A percentile compares a stretch with the other conserved stretches of the same genome.
These are phyloP conservation scores for Cadophora sp. DNA, from an alignment of 2,329 filamentous ascomycete genomes.

Conservation along the genomic window DNA sequence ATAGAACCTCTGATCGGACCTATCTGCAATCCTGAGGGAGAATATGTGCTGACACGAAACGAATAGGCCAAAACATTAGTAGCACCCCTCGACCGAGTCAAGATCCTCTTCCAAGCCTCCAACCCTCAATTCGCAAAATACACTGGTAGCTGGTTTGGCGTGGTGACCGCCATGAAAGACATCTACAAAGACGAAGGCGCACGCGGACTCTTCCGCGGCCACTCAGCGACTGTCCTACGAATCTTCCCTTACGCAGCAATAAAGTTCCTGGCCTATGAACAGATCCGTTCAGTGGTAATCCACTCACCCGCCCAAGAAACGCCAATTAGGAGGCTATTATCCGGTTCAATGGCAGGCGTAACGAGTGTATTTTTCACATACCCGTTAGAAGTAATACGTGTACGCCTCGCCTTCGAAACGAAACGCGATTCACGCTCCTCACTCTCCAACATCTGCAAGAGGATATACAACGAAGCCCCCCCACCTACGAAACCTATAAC, in stretches of 20 bases:
- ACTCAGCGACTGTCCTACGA: conserved; percentile 90
- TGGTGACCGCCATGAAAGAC: conserved; percentile 80
- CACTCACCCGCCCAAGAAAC: conserved; percentile 77
- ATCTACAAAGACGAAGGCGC: conserved; percentile 80
- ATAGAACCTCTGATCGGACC: conserved; percentile 15
- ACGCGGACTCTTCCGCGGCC: conserved; percentile 85
- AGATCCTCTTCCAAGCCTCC: conserved; percentile 96
- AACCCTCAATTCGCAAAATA: conserved; percentile 96
- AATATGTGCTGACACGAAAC: conserved; percentile 24
- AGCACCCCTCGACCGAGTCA: conserved; percentile 94
- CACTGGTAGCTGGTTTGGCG: conserved; percentile 84
- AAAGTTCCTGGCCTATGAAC: conserved; percentile 98
- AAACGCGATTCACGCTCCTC: conserved; percentile 74
- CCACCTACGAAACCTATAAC: conserved; percentile 47
- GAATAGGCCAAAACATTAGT: conserved; percentile 90
- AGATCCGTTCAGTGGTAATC: conserved; percentile 84
- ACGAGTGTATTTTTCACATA: conserved; percentile 97
- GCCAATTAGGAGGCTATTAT: conserved; percentile 73
- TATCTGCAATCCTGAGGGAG: background rate
- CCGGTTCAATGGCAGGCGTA: conserved; percentile 79
- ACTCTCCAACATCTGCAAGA: conserved; percentile 76
- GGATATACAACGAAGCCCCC: conserved; percentile 83
- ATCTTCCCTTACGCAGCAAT: conserved; percentile 98
- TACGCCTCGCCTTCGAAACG: conserved; percentile 94
- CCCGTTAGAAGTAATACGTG: conserved; percentile 89